Base-by-base conservation (phyloP, 768 basidiomycete species). In the Butyriboletus loyo region DNA sequence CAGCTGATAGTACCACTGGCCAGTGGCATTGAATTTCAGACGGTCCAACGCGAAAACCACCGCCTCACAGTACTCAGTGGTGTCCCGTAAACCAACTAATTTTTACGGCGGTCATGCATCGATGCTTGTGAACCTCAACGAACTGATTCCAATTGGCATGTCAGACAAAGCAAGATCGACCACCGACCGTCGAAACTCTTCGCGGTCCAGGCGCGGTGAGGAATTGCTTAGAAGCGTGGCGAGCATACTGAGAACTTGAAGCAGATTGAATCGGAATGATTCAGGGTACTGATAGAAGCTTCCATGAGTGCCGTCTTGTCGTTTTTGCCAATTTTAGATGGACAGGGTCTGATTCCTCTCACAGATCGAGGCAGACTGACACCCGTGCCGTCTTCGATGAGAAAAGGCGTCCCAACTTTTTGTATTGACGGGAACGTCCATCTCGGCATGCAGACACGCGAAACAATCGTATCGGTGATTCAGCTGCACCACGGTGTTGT, bases 271-370 rank as follows among this genome's bases (percentile, higher is more conserved):
- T 27, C 21, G 31, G 36, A 36, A 53, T 27, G 31, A 7, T 53
- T 43, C 28, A 19, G 21, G 46, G 39, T 31, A 13, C 30, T 46
- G 52, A 52, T 50, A 32, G 49, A 54, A 54, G 54, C 32, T 25
- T 59, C 49, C 43, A 47, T 45, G 51, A 46, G 59, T 55, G 49
- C 46, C 41, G 8, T 45, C 9, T 42, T 22, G 36, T 36, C 24
- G 1, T 6, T 15, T 47, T 65, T 53, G 22, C 63, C 62, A 41
- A 37, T 59, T 63, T 52, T 43, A 64, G 62, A 11, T 53, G 49
- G 52, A 52, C 31, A 46, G 47, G 15, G 22, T 36, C 21, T 46
- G 37, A 49, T 39, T 21, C 30, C 51, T 62, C 52, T 51, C 49
- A 56, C 42, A 57, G 48, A 43, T 36, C 35, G 42, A 52, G 15